Conservation (phyloP, 768 basidiomycete genomes). For the Naematelia encephala region DNA sequence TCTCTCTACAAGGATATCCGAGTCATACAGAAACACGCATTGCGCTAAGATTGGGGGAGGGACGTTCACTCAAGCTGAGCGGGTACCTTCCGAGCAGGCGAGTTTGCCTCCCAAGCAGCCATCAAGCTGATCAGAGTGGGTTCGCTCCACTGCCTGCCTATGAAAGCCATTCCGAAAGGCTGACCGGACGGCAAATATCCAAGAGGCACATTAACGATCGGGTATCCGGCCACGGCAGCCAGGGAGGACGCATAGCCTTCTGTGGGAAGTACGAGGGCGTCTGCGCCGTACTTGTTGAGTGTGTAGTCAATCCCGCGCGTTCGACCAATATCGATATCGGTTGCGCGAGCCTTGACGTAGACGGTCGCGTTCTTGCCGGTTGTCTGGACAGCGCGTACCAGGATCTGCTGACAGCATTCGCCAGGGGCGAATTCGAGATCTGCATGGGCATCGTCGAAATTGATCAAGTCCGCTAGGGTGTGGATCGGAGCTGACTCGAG, state of each 20-base stretch:
- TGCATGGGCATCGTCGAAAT: constrained; percentile 36
- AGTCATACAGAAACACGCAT: too few species aligned
- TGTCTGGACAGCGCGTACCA: constrained; percentile 23
- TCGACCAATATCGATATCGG: constrained; percentile 17
- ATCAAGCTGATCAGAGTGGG: constrained; percentile 19
- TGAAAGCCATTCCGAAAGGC: constrained; percentile 33
- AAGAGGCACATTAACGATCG: constrained; percentile 30
- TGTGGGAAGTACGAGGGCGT: constrained; percentile 36
- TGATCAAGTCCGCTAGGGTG: constrained; percentile 30
- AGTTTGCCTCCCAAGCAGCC: constrained; percentile 15
- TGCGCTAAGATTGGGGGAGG: too few species aligned
- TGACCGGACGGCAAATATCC: constrained; percentile 23
- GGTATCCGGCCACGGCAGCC: constrained; percentile 28
- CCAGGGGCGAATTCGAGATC: constrained; percentile 31
- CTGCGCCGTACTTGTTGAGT: constrained; percentile 28
- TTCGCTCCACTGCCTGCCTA: constrained; percentile 27
- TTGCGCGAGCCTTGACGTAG: constrained; percentile 26
- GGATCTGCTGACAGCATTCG: constrained; percentile 40
- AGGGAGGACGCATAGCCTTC: constrained; percentile 24
- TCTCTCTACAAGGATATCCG: too few species aligned
- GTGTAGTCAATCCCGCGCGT: constrained; percentile 25
- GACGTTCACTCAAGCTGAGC: constrained; percentile 5
- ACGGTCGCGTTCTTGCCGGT: constrained; percentile 17
- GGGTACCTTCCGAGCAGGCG: constrained; percentile 6
- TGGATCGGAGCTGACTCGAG: constrained; percentile 12